Base-by-base conservation (phyloP, 163 green algal species). In the Chlamydomonas reinhardtii region DNA sequence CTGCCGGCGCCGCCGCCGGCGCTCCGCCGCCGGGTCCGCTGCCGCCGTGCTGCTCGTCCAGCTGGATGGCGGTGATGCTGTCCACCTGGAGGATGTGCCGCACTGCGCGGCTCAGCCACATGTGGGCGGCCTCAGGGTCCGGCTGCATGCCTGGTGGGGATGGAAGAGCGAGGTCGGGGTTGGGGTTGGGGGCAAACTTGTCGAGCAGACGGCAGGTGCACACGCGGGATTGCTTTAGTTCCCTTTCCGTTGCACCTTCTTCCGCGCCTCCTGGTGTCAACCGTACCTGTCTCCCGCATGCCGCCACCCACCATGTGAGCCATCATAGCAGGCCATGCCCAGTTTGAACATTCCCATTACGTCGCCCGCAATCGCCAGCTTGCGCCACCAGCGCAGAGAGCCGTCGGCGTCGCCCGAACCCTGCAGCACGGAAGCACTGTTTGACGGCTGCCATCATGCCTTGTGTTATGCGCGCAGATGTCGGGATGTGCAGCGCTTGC, bases 301-400 rank as follows among this genome's bases (percentile, higher is more conserved):
- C 32, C 12, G 3, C 32, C 32, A 4, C 77, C 17, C 43, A 84
- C 77, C 77, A 52, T 84, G 77, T 2, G 77, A 76, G 31, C 77
- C 66, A 48, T 84, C 77, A 43, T 84, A 84, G n/a, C 8, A 34
- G 22, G 77, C 77, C 65, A 76, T 76, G n/a, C 77, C 77, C 65
- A 84, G 22, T 11, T 70, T 76, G 77, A 84, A 84, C 48, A 59
- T 39, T 31, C 35, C 77, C 77, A 84, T 69, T 20, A 65, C 16
- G 65, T 76, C 65, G 9, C 77, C 77, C n/a, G 9, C n/a, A n/a
- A 65, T 54, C 4, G 77, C 77, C 77, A 84, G 31, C 77, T 69
- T 69, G 6, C 77, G 77, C 77, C 77, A 84, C 77, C 77, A 84
- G 20, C 77, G 65, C 29, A 84, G n/a, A 5, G 77, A 29, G 43